Conservation (phyloP, 495 filamentous ascomycete genomes). For the Pyronema domesticum region DNA sequence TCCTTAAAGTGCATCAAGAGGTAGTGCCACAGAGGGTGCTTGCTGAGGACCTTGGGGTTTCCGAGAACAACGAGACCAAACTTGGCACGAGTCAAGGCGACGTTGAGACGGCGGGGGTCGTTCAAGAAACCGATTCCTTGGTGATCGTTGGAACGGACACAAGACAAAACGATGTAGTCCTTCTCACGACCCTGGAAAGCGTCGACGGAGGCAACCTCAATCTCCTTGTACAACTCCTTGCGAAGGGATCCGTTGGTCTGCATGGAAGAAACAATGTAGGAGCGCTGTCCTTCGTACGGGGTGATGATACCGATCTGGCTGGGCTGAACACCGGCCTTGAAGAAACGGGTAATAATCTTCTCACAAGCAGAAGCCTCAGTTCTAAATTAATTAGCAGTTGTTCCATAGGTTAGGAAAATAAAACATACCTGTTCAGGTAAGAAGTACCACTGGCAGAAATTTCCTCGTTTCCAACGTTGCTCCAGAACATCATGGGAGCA, state of each 20-base stretch:
- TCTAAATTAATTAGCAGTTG: constrained; percentile 26
- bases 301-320: constrained; percentile 93
- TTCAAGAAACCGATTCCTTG: constrained; percentile 99
- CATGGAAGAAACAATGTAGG: constrained; percentile 98
- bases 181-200: constrained; percentile 99
- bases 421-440: constrained; percentile 51
- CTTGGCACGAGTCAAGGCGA: constrained; percentile 94
- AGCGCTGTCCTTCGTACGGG: constrained; percentile 94
- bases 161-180: constrained; percentile 96
- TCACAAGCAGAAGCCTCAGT: constrained; percentile 95
- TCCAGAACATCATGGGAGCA: constrained; percentile 99
- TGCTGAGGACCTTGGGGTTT: constrained; percentile 93
- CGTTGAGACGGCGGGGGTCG: constrained; percentile 93
- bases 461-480: constrained; percentile 91
- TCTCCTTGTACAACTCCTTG: constrained; percentile 97
- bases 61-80: constrained; percentile 91
- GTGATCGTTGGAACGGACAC: constrained; percentile 96
- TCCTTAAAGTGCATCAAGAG: constrained; percentile 96
- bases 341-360: constrained; percentile 95
- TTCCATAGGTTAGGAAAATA: neutral
- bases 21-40: constrained; percentile 96
- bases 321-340: constrained; percentile 95
- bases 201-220: constrained; percentile 95
- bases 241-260: constrained; percentile 91
- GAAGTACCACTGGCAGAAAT: constrained; percentile 96